Percentiles rank a stretch among this genome's conserved stretches.
These are phyloP conservation scores for Xerocomus nothofagi DNA, from an alignment of 1,284 basidiomycete genomes.

Conservation along the genomic window DNA sequence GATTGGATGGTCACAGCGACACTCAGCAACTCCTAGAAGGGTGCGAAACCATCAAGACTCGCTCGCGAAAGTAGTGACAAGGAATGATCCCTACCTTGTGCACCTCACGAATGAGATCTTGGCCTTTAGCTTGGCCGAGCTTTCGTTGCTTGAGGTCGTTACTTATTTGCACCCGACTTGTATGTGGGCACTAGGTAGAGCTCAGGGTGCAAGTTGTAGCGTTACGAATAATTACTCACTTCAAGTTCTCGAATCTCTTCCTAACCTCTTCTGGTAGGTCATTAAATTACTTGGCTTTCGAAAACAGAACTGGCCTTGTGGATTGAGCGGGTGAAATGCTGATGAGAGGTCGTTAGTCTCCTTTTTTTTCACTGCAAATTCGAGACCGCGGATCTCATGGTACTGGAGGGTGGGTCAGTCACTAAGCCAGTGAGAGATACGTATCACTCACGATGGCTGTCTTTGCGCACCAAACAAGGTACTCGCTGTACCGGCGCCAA, in stretches of 20 bases:
- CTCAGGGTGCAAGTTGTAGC: not conserved
- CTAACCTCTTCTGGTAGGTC: conserved; percentile 74
- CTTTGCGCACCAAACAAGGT: conserved; percentile 42
- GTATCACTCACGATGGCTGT: conserved; percentile 35
- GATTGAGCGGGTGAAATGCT: conserved; percentile 31
- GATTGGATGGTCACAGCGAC: conserved; percentile 63
- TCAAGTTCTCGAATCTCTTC: conserved; percentile 65
- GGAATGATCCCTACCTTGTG: conserved; percentile 52
- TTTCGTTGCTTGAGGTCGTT: conserved; percentile 75
- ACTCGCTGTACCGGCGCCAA: conserved; percentile 22
- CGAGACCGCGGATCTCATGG: conserved; percentile 28
- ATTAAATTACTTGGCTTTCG: conserved; percentile 79
- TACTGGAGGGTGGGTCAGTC: conserved; percentile 13
- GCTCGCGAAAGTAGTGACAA: not conserved
- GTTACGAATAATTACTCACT: conserved; percentile 44
- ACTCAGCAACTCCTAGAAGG: conserved; percentile 58
- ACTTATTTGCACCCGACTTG: conserved; percentile 74
- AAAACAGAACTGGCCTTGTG: conserved; percentile 51
- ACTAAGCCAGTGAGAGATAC: not conserved
- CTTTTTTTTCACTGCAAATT: not conserved
- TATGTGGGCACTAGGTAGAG: conserved; percentile 56
- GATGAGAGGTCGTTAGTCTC: conserved; percentile 4
- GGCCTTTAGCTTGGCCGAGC: conserved; percentile 71
- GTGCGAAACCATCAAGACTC: not conserved
- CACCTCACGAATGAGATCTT: conserved; percentile 62